Conservation (phyloP, 345 rosid species). For the Populus alba region DNA sequence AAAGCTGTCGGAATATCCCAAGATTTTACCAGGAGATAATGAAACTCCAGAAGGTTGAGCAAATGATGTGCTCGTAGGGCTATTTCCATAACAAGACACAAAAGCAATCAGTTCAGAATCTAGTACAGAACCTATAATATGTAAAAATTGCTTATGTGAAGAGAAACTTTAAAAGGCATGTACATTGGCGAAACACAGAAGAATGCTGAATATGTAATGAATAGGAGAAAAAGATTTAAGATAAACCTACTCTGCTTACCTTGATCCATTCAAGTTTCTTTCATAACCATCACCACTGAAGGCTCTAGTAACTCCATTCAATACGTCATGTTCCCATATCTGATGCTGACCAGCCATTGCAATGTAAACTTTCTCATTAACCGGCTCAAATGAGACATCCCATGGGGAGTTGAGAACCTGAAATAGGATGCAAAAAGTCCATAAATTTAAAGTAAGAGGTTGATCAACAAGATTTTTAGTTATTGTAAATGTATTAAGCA, state of each 20-base stretch:
- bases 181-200: background rate
- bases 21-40: conserved; percentile 57
- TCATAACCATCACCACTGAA: conserved; percentile 94
- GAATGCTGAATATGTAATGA: conserved; percentile 1
- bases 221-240: background rate
- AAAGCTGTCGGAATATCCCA: conserved; percentile 7
- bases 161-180: background rate
- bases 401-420: conserved; percentile 96
- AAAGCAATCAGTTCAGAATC: conserved; percentile 7
- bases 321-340: conserved; percentile 76
- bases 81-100: conserved; percentile 31
- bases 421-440: conserved; percentile 10
- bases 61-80: conserved; percentile 72
- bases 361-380: conserved; percentile 68
- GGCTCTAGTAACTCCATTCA: conserved; percentile 61
- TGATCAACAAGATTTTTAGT: conserved; percentile 8
- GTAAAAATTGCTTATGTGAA: background rate
- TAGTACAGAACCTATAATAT: too few relatives aligned
- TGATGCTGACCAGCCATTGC: conserved; percentile 99
- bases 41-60: conserved; percentile 97
- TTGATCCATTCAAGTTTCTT: conserved; percentile 86
- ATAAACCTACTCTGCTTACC: conserved; percentile 36
- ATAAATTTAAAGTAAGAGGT: conserved; percentile 9
- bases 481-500: background rate
- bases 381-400: conserved; percentile 80